Evolutionary conservation across 1,284 basidiomycete species (phyloP).

Genomic region (Microbotryum silenes-acaulis): DNA sequence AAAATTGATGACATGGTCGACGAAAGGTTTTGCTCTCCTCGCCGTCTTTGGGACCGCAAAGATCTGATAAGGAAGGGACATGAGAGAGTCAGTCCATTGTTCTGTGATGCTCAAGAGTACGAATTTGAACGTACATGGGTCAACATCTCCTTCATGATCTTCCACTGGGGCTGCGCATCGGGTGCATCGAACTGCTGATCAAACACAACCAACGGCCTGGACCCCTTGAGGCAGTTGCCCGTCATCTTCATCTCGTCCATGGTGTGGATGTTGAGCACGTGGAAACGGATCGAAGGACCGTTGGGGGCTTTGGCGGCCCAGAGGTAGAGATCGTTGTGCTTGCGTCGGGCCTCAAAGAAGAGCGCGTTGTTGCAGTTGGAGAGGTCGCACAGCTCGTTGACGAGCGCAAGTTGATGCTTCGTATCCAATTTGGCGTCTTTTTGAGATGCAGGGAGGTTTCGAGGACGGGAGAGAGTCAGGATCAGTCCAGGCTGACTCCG

Average conservation of each 20-base stretch:
- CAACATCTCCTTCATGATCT: conserved; percentile 69
- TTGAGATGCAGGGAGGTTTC: no score
- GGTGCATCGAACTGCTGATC: conserved; percentile 72
- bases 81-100: neutral
- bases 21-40: conserved; percentile 88
- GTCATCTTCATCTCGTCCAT: conserved; percentile 99
- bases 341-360: conserved; percentile 92
- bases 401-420: conserved; percentile 84
- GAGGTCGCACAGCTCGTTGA: conserved; percentile 95
- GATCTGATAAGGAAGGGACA: conserved; percentile 51
- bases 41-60: conserved; percentile 89
- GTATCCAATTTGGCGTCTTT: conserved; percentile 93
- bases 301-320: conserved; percentile 98
- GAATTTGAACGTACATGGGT: neutral
- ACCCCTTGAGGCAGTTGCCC: conserved; percentile 96
- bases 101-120: neutral
- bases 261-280: conserved; percentile 97
- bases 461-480: conserved; percentile 2
- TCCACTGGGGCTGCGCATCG: conserved; percentile 69
- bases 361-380: conserved; percentile 97
- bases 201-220: conserved; percentile 84
- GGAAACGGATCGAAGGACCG: conserved; percentile 92
- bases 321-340: conserved; percentile 84
- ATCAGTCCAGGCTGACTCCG: neutral
- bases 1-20: conserved; percentile 95